These are phyloP conservation scores for Euphorbia peplus DNA, from an alignment of 345 rosid species.

Conservation along the genomic window DNA sequence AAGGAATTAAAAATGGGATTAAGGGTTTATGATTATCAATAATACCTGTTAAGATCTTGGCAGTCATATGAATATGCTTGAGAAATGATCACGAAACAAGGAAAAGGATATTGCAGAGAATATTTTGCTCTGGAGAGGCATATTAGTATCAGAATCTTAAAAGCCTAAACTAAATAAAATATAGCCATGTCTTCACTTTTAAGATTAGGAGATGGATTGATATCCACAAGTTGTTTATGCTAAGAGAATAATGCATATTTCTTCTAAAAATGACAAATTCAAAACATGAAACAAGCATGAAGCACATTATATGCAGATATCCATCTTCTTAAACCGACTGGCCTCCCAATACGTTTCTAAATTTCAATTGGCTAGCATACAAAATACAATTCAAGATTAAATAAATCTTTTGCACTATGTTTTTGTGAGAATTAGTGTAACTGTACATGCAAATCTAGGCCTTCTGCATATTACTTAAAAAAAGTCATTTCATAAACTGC, in stretches of 20 bases:
- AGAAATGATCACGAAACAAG: background rate
- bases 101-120: constrained; percentile 1
- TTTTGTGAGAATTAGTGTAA: too few species aligned
- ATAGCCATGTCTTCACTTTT: background rate
- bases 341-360: background rate
- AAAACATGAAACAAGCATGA: too few species aligned
- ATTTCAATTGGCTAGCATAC: background rate
- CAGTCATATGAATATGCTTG: background rate
- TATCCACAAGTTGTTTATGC: background rate
- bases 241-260: background rate
- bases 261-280: background rate
- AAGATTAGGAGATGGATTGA: background rate
- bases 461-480: background rate
- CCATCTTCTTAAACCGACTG: background rate
- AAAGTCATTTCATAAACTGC: background rate
- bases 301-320: background rate
- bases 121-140: background rate
- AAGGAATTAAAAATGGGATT: background rate
- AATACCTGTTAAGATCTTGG: background rate
- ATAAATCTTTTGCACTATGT: too few species aligned
- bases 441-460: too few species aligned
- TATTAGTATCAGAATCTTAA: background rate
- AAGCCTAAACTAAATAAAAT: background rate
- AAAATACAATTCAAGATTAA: background rate
- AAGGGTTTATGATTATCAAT: background rate